These are phyloP conservation scores for Casaregolazyma suthepensis DNA, from an alignment of 1,139 yeast genomes.

Conservation along the genomic window DNA sequence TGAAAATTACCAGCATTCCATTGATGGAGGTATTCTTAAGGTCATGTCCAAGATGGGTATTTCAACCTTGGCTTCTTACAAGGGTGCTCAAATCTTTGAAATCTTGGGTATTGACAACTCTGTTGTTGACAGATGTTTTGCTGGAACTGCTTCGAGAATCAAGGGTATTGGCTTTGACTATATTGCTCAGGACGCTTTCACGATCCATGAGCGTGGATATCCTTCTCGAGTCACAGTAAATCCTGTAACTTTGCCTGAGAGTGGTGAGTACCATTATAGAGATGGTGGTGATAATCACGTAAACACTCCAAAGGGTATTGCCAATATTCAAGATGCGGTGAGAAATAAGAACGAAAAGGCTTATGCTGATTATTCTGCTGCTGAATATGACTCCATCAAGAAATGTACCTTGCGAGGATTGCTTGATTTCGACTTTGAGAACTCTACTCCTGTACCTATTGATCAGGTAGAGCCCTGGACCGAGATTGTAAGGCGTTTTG, in stretches of 20 bases:
- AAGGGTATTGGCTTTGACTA: constrained; percentile 93
- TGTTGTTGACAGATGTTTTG: constrained; percentile 91
- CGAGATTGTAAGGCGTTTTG: constrained; percentile 93
- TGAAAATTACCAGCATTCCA: constrained; percentile 71
- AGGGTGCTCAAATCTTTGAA: constrained; percentile 98
- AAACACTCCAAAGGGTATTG: constrained; percentile 92
- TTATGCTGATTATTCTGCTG: constrained; percentile 81
- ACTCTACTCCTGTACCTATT: constrained; percentile 70
- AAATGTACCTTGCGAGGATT: constrained; percentile 92
- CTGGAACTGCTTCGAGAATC: constrained; percentile 96
- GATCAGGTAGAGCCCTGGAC: constrained; percentile 99
- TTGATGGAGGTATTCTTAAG: constrained; percentile 87
- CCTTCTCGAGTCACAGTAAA: constrained; percentile 69
- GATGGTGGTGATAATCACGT: constrained; percentile 97
- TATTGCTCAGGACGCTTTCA: constrained; percentile 93
- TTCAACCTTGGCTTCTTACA: constrained; percentile 92
- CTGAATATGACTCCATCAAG: constrained; percentile 86
- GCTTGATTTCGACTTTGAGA: constrained; percentile 78
- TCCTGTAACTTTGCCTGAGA: constrained; percentile 78
- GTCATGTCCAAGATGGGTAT: constrained; percentile 99
- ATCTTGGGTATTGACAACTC: constrained; percentile 94
- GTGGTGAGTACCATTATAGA: constrained; percentile 98
- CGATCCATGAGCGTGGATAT: constrained; percentile 87
- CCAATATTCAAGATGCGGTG: constrained; percentile 93
- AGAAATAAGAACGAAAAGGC: constrained; percentile 92